Evolutionary conservation across 176 grass and related monocot species (phyloP).

Genomic region (Tillandsia fasciculata): DNA sequence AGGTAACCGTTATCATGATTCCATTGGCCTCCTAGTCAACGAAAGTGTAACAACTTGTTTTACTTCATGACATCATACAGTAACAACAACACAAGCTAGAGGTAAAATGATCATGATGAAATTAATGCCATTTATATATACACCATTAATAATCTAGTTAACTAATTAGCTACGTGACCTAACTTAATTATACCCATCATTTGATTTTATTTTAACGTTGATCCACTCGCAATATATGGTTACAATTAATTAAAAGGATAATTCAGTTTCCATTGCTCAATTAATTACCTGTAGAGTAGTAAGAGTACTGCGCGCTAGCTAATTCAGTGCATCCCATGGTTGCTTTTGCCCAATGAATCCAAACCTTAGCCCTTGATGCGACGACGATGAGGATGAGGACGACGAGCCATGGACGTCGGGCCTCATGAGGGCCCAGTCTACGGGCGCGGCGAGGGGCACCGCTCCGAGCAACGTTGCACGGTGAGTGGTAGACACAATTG

Average conservation of each 20-base stretch:
- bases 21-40: slow-evolving; percentile 30
- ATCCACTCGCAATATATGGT: no score
- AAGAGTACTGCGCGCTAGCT: no score
- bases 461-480: background rate
- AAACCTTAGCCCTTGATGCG: slow-evolving; percentile 45
- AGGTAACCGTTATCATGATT: slow-evolving; percentile 31
- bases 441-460: slow-evolving; percentile 20
- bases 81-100: slow-evolving; percentile 23
- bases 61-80: slow-evolving; percentile 18
- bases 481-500: background rate
- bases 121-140: slow-evolving; percentile 19
- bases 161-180: background rate
- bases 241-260: no score
- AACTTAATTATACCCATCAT: no score
- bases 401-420: slow-evolving; percentile 33
- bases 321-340: slow-evolving; percentile 53
- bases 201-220: no score
- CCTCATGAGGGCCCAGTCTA: slow-evolving; percentile 25
- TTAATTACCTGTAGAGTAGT: slow-evolving; percentile 64
- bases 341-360: slow-evolving; percentile 44
- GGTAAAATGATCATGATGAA: slow-evolving; percentile 29
- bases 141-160: slow-evolving; percentile 8
- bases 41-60: slow-evolving; percentile 39
- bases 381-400: slow-evolving; percentile 75
- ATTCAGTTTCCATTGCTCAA: background rate